Base-by-base conservation (phyloP, 2,329 filamentous ascomycete genomes). In the Aspergillus latus region DNA sequence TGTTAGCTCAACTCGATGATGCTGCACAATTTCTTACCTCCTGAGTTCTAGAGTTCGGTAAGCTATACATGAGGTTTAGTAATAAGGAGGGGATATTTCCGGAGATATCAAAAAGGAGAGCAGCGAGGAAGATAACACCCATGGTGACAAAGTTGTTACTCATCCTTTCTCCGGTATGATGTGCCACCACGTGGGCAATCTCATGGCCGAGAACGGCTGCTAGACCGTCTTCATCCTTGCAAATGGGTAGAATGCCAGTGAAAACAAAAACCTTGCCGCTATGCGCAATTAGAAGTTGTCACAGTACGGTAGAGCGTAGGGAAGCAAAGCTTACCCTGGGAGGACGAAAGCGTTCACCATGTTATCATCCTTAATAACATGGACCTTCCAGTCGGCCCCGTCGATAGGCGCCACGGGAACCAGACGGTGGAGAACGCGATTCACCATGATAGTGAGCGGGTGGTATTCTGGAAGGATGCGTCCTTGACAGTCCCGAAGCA, bases 211-310 rank as follows among this genome's bases (percentile, higher is more conserved):
- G 66, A 0, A 87, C 83, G 1, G 84, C 82, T 5, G 84, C 84
- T 13, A 87, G 70, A 0, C 83, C 82, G 62, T 85, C 79, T 36
- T 86, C 83, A 42, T 78, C 76, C 44, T 73, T 58, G 59, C 82
- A 84, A 26, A 86, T 70, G 3, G 82, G 80, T 11, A 87, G 64
- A 8, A 87, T 84, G 2, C 84, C 84, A 2, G 82, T 82, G 63
- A 84, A 86, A 1, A 87, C 84, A 61, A 87, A 87, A 1, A 87
- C 84, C 62, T 86, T 86, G 5, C 84, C 84, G 3, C 78, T 78
- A 52, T 46, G 49, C 9, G 48, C 26, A 10, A 53, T 28, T 9
- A 30, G 49, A 15, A 42, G 29, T 61, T 5, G 62, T 54, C 39
- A 55, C 7, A 48, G 29, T n/a, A 15, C 7, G 4, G 26, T 28